Evolutionary conservation across 1,284 basidiomycete genomes (phyloP), one percentile per base, ranked within the genome.

Genomic region (Sparassis latifolia): DNA sequence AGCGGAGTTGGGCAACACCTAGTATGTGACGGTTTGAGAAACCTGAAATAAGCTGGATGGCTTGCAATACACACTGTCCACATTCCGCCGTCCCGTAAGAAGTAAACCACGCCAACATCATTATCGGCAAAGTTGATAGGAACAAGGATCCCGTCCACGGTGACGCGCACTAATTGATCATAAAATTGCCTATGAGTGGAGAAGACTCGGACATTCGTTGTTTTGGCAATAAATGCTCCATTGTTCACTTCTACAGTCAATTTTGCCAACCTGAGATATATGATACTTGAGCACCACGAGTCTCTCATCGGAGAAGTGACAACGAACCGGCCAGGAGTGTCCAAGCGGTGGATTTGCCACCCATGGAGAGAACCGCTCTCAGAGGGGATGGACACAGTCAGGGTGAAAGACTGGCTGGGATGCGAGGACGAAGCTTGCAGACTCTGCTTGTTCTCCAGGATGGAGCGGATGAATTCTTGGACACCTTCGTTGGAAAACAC

Each of bases 311-410:
- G n/a, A 30, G 7, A 6, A 6, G 35, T 29, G 4, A 4, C 7
- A 3, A 45, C 10, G 10, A 60, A 83, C 84, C 84, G 70, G 47
- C 89, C 89, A 32, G 85, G 84, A 28, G 75, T 63, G 1, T 57
- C 55, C 35, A 89, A 61, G 33, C 70, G 67, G 44, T 76, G 69
- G 35, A 92, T 77, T 47, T 66, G 74, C 75, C 79, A 89, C 2
- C 86, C 86, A 58, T 81, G 72, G 49, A 89, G 62, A 2, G 83
- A 71, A 2, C 85, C 85, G 49, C 77, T 80, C 58, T 87, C 86
- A 2, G 66, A 55, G 2, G 89, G 87, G 37, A 75, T 69, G 3
- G 79, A 74, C 1, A 84, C 80, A 0, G 87, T 90, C 42, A 91
- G 62, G 1, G 82, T 88, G 61, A 89, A 89, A 4, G 55, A 55